Evolutionary conservation across 2,329 filamentous ascomycete species (phyloP), one percentile per base, ranked within the genome.

Genomic region (Ophiostoma novo-ulmi): DNA sequence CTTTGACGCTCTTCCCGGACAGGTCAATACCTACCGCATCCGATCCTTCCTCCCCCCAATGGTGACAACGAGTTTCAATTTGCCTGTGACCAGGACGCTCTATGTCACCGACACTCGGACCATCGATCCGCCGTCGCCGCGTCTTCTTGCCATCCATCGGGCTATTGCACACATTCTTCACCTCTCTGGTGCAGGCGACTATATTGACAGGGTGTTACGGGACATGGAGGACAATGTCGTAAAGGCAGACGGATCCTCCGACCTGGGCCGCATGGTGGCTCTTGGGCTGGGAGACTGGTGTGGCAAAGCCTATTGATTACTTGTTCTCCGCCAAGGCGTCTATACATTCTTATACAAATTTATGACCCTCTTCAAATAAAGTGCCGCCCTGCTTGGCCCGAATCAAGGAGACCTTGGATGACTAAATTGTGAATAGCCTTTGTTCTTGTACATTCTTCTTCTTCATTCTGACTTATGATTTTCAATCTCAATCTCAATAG

Each of bases 11-110:
- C 22, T 71, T 77, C 11, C 36, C 69, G 6, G 72, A 71, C 55
- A 68, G 70, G 31, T 64, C 35, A 74, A 78, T 70, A 76, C 75
- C 13, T 78, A 78, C 69, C 72, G 52, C n/a, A 77, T 78, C 67
- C 55, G 75, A 11, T 73, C 73, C 1, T 76, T 76, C 68, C 10
- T 67, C 4, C 76, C 69, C n/a, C 67, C 13, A 31, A 3, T 6
- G 22, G 11, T 6, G 5, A 55, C 20, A 10, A 31, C 1, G 8
- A 11, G 4, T 3, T 31, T 68, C n/a, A 3, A 22, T n/a, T 22
- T 72, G 5, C 71, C 71, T 11, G 69, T 72, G 2, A 68, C 65
- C 4, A 65, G 71, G 1, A 63, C 66, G 17, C 58, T 70, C 0
- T 72, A 66, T 26, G 35, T 69, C 8, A 70, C 68, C 1, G 66